phyloP scores from a whole-genome alignment of 371 early-diverging fungal genomes.

The Mucor ambiguus region DNA sequence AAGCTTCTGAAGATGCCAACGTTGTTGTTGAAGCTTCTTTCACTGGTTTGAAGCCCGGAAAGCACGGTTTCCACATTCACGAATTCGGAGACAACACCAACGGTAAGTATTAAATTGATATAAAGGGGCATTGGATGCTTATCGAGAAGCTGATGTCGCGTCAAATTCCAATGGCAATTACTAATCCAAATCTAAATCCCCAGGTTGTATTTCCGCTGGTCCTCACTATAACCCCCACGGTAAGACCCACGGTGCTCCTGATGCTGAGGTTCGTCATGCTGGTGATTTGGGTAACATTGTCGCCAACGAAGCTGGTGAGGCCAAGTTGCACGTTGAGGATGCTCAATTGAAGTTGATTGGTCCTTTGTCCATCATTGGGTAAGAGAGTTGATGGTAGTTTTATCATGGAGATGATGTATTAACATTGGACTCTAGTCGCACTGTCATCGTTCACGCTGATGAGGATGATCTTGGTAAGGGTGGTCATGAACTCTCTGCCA shows the following conservation, averaged over 20 bases:
- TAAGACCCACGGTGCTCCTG: constrained; percentile 84
- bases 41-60: constrained; percentile 73
- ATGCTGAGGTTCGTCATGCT: constrained; percentile 74
- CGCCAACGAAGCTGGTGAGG: constrained; percentile 62
- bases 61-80: constrained; percentile 95
- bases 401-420: neutral
- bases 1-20: constrained; percentile 66
- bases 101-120: constrained; percentile 55
- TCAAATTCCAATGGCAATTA: neutral
- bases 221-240: constrained; percentile 85
- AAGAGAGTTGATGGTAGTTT: constrained; percentile 10
- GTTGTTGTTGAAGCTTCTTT: constrained; percentile 67
- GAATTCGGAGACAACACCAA: constrained; percentile 84
- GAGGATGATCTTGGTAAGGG: constrained; percentile 67
- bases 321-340: constrained; percentile 65
- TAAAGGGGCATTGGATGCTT: neutral
- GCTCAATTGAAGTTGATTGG: constrained; percentile 77
- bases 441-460: constrained; percentile 74
- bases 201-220: constrained; percentile 81
- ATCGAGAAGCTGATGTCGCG: neutral
- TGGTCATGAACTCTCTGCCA: constrained; percentile 74
- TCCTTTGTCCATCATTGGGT: constrained; percentile 78
- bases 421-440: constrained; percentile 55
- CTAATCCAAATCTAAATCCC: neutral
- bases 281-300: constrained; percentile 89